Evolutionary conservation across 768 basidiomycete genomes (phyloP), one percentile per base, ranked within the genome.

Genomic region (Astraeus odoratus): DNA sequence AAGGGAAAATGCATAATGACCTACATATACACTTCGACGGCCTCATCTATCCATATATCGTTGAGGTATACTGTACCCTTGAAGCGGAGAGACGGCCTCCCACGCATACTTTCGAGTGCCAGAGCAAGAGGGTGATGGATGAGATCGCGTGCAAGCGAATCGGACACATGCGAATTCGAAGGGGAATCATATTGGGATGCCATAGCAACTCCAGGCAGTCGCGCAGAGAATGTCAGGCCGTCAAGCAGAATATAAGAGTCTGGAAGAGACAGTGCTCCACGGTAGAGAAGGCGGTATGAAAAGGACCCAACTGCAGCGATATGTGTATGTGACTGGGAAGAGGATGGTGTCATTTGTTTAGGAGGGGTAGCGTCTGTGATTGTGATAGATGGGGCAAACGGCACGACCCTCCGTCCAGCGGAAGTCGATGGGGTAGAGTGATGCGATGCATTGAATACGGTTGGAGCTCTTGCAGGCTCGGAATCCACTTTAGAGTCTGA

Each of bases 51-150:
- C 65, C 75, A 81, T 0, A 85, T 57, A 42, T 81, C 76, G 29
- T 67, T 58, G 30, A 86, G 60, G 23, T 66, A 68, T 15, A 76
- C 71, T 0, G 70, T 68, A 3, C 78, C 82, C 39, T 78, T 66
- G 47, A 84, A 73, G 27, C 76, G 70, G 16, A 89, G 63, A 20
- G 75, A 74, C 1, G 80, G 81, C 16, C 83, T 64, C 15, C 84
- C 82, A 30, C 85, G 84, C 84, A 89, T 86, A 60, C 79, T 85
- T 63, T 88, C 86, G 41, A 89, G 59, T 0, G 83, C 80, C 18
- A 88, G 62, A 3, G 86, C 81, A 10, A 88, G 67, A 0, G 81
- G 79, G 51, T 83, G 86, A 49, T 82, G 68, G 18, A 88, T 69
- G 12, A 89, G 65, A 15, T 69, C 68, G 8, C 49, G 36, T 1